phyloP scores from a whole-genome alignment of 345 rosid species.

The Bruguiera gymnorhiza region DNA sequence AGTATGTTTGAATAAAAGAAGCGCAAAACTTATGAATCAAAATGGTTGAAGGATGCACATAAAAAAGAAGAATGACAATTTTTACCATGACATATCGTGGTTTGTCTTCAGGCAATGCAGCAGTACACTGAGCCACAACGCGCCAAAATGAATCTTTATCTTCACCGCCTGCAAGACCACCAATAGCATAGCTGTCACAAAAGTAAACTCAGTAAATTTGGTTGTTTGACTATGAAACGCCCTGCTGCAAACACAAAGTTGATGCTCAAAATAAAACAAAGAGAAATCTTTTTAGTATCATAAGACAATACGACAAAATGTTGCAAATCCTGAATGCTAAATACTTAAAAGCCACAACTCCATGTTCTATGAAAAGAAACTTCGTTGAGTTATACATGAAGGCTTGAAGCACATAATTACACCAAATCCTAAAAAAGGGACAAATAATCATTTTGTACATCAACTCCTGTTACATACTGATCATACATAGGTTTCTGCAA shows the following conservation, averaged over 20 bases:
- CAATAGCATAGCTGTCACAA: constrained; percentile 76
- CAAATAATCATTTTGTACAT: no score
- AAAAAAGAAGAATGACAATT: constrained; percentile 3
- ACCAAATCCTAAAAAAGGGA: neutral
- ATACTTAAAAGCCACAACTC: neutral
- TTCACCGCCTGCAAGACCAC: constrained; percentile 90
- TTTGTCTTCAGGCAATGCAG: constrained; percentile 68
- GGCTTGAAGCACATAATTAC: neutral
- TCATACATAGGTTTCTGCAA: neutral
- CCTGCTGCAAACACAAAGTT: constrained; percentile 1
- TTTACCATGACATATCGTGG: constrained; percentile 82
- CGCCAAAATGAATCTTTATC: constrained; percentile 91
- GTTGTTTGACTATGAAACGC: constrained; percentile 8
- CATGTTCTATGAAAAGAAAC: neutral
- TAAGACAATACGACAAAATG: neutral
- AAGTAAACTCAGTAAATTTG: constrained; percentile 30
- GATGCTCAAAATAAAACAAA: neutral
- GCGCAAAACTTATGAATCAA: neutral
- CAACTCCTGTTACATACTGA: no score
- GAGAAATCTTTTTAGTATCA: neutral
- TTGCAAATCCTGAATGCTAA: no score
- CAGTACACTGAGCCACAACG: constrained; percentile 83
- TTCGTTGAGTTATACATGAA: neutral
- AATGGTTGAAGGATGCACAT: neutral
- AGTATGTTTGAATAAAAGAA: constrained; percentile 5